These are phyloP conservation scores for Eremothecium cymbalariae DNA, from an alignment of 1,139 yeast genomes.

Conservation along the genomic window DNA sequence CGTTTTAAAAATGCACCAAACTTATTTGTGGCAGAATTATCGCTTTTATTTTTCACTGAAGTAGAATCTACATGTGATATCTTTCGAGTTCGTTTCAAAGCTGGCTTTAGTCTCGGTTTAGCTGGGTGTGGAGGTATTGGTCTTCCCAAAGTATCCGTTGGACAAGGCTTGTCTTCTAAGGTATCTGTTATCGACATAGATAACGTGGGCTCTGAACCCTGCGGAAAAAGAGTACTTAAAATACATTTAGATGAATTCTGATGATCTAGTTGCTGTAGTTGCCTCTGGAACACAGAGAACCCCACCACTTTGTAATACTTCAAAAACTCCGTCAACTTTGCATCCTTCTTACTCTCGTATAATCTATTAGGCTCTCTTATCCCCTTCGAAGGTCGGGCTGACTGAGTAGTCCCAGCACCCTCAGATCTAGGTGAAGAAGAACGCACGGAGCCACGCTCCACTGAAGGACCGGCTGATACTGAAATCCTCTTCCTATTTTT, in stretches of 20 bases:
- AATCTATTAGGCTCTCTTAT: no score
- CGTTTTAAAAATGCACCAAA: conserved; percentile 29
- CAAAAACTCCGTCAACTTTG: conserved; percentile 51
- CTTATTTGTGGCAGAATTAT: conserved; percentile 19
- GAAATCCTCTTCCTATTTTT: no score
- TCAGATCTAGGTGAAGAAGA: no score
- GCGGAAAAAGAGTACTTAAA: no score
- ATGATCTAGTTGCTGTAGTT: conserved; percentile 3
- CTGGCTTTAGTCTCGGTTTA: conserved; percentile 42
- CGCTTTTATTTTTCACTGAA: conserved; percentile 14
- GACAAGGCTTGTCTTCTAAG: no score
- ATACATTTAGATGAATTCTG: no score
- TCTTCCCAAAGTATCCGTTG: conserved; percentile 36
- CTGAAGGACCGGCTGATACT: neutral
- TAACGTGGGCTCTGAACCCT: no score
- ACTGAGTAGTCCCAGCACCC: no score
- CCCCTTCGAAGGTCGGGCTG: no score
- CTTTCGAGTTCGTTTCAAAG: conserved; percentile 30
- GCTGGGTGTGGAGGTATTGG: conserved; percentile 44
- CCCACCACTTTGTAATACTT: conserved; percentile 40
- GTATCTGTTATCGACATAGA: no score
- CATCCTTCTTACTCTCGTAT: conserved; percentile 43
- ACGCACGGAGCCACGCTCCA: neutral
- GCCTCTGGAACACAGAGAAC: conserved; percentile 27
- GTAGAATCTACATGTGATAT: conserved; percentile 25